phyloP scores from a whole-genome alignment of 768 basidiomycete genomes.

The Auriscalpium orientale region DNA sequence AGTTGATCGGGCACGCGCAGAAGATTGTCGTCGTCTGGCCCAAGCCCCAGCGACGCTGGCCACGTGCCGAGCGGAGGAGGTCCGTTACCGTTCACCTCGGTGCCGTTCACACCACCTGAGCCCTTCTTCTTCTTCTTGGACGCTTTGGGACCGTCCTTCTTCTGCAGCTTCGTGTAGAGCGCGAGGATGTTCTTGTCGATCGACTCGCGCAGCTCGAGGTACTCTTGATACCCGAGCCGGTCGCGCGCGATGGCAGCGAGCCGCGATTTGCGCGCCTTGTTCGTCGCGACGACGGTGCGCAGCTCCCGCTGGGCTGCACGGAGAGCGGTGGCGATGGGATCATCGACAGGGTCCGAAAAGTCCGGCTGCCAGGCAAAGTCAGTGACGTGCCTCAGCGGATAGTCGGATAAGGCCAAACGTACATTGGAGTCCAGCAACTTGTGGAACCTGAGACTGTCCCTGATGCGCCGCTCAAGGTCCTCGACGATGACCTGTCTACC shows the following conservation, averaged over 20 bases:
- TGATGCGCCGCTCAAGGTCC: conserved; percentile 68
- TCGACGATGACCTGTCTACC: conserved; percentile 73
- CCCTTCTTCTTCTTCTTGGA: conserved; percentile 62
- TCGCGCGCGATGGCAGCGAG: conserved; percentile 74
- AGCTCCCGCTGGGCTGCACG: conserved; percentile 84
- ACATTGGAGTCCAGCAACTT: conserved; percentile 65
- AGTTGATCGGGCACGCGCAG: conserved; percentile 63
- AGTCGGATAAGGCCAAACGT: conserved; percentile 25
- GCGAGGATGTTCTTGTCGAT: conserved; percentile 79
- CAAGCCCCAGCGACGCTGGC: conserved; percentile 65
- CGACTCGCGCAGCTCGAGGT: conserved; percentile 73
- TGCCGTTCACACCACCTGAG: conserved; percentile 13
- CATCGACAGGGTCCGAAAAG: conserved; percentile 76
- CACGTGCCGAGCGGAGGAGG: conserved; percentile 41
- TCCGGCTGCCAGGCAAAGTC: conserved; percentile 44
- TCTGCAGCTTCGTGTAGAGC: conserved; percentile 73
- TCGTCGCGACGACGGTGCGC: conserved; percentile 65
- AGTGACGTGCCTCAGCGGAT: conserved; percentile 10
- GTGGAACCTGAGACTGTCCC: conserved; percentile 72
- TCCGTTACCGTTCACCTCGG: conserved; percentile 15
- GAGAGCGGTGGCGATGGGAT: conserved; percentile 87
- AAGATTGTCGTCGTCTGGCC: conserved; percentile 56
- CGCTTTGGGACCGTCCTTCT: conserved; percentile 69
- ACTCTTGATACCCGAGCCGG: conserved; percentile 87
- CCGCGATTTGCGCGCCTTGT: conserved; percentile 75